These are phyloP conservation scores for Hyphopichia fennica DNA, from an alignment of 1,139 yeast genomes.

Conservation along the genomic window DNA sequence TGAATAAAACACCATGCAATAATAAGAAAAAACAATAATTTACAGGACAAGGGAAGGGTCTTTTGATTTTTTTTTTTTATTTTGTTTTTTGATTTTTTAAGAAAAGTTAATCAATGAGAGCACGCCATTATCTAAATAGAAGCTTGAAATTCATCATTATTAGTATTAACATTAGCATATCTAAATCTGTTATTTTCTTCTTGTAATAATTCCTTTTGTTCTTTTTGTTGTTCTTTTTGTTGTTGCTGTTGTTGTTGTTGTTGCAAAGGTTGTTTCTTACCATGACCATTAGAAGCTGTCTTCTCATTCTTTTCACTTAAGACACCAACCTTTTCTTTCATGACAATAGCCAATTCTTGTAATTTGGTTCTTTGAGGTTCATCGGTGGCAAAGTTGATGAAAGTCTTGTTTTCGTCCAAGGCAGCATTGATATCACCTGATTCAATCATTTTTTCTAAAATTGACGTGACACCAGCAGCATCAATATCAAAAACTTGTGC, in stretches of 20 bases:
- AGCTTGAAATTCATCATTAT: constrained; percentile 49
- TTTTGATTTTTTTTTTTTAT: neutral
- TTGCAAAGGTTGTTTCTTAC: constrained; percentile 37
- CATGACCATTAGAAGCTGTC: constrained; percentile 73
- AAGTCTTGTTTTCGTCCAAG: constrained; percentile 59
- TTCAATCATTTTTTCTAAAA: constrained; percentile 74
- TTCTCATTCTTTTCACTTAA: constrained; percentile 85
- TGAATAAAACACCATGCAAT: constrained; percentile 9
- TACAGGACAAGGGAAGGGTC: constrained; percentile 3
- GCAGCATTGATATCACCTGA: constrained; percentile 68
- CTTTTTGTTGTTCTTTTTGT: constrained; percentile 33
- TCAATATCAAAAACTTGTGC: constrained; percentile 66
- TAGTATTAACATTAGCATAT: constrained; percentile 47
- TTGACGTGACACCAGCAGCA: constrained; percentile 54
- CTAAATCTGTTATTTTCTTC: constrained; percentile 46
- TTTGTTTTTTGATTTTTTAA: neutral
- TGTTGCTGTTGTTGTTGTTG: constrained; percentile 38
- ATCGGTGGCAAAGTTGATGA: constrained; percentile 59
- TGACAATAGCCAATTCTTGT: constrained; percentile 83
- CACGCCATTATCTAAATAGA: constrained; percentile 14
- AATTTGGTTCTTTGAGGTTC: constrained; percentile 82
- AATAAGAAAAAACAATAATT: constrained; percentile 6
- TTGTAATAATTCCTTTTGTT: constrained; percentile 27
- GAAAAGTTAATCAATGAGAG: no score
- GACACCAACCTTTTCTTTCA: constrained; percentile 84